A percentile compares a stretch with the other conserved stretches of the same genome.
Evolutionary conservation across 2,329 filamentous ascomycete genomes (phyloP).

Genomic region (Penicillium fuscoglaucum): DNA sequence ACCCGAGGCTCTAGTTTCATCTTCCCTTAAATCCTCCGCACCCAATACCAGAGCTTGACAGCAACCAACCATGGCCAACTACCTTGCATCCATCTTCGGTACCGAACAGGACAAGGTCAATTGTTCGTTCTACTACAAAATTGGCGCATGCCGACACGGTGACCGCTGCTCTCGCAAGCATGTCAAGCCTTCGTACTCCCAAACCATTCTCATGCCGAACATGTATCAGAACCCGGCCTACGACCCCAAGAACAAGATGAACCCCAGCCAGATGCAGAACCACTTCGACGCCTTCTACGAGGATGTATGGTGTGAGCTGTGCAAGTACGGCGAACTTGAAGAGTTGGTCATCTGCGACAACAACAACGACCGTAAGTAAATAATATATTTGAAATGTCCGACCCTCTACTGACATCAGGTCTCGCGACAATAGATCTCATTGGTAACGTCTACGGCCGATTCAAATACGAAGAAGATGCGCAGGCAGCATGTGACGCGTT

Average conservation of each 20-base stretch:
- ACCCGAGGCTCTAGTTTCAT: background rate
- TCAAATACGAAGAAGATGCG: slow-evolving; percentile 98
- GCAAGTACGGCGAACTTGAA: slow-evolving; percentile 96
- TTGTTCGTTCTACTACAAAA: slow-evolving; percentile 99
- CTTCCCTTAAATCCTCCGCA: background rate
- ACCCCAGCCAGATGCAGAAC: slow-evolving; percentile 91
- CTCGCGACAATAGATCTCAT: slow-evolving; percentile 68
- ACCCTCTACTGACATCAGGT: slow-evolving; percentile 17
- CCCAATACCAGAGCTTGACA: background rate
- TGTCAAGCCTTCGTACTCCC: slow-evolving; percentile 97
- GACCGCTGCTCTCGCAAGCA: slow-evolving; percentile 98
- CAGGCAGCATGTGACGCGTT: slow-evolving; percentile 91
- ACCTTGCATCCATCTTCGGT: slow-evolving; percentile 98
- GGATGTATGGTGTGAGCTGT: slow-evolving; percentile 99
- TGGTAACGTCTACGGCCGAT: slow-evolving; percentile 97
- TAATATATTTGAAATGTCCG: background rate
- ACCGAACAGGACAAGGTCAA: slow-evolving; percentile 99
- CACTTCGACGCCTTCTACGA: slow-evolving; percentile 99
- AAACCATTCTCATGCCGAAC: slow-evolving; percentile 96
- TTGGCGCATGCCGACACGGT: slow-evolving; percentile 96
- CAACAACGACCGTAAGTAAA: slow-evolving; percentile 84
- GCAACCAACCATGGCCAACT: slow-evolving; percentile 76
- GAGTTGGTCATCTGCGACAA: slow-evolving; percentile 99
- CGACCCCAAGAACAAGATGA: slow-evolving; percentile 97
- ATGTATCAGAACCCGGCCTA: slow-evolving; percentile 99